Conservation (phyloP, 2,329 filamentous ascomycete genomes). For the Trichoderma polysporum region DNA sequence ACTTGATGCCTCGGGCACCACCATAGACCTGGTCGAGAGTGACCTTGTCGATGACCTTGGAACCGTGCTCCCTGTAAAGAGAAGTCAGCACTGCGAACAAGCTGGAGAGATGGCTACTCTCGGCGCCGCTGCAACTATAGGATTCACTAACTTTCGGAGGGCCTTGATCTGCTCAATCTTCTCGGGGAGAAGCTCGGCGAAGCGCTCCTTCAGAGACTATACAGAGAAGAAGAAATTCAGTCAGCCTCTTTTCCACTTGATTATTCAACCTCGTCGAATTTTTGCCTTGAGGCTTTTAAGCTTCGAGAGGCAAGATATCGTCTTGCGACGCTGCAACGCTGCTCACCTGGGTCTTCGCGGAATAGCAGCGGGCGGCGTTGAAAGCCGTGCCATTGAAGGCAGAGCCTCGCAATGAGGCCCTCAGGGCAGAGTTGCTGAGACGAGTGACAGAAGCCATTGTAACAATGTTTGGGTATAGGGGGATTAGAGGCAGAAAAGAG, state of each 20-base stretch:
- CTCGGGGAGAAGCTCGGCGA: slow-evolving; percentile 90
- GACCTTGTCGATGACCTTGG: slow-evolving; percentile 94
- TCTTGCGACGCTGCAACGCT: background rate
- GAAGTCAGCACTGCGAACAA: slow-evolving; percentile 24
- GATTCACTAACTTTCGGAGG: slow-evolving; percentile 75
- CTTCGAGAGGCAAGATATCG: background rate
- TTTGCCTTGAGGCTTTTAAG: background rate
- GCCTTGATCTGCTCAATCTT: slow-evolving; percentile 99
- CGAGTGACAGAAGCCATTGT: slow-evolving; percentile 82
- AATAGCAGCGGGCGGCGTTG: slow-evolving; percentile 87
- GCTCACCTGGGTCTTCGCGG: slow-evolving; percentile 82
- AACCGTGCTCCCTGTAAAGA: slow-evolving; percentile 75
- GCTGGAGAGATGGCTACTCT: background rate
- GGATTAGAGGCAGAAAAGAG: slow-evolving; percentile 24
- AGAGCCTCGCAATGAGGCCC: slow-evolving; percentile 68
- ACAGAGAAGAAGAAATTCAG: slow-evolving; percentile 14
- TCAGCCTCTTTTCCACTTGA: slow-evolving; percentile 19
- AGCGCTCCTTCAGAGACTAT: slow-evolving; percentile 96
- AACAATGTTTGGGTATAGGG: slow-evolving; percentile 24
- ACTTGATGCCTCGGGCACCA: slow-evolving; percentile 98
- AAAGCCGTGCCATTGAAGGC: slow-evolving; percentile 71
- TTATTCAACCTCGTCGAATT: background rate
- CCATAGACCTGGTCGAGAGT: slow-evolving; percentile 99
- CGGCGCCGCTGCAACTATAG: slow-evolving; percentile 24
- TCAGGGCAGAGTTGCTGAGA: slow-evolving; percentile 77